Percentiles rank a stretch among this genome's conserved stretches.
Conservation (phyloP, 257 asterid species). For the Solanum neorickii region DNA sequence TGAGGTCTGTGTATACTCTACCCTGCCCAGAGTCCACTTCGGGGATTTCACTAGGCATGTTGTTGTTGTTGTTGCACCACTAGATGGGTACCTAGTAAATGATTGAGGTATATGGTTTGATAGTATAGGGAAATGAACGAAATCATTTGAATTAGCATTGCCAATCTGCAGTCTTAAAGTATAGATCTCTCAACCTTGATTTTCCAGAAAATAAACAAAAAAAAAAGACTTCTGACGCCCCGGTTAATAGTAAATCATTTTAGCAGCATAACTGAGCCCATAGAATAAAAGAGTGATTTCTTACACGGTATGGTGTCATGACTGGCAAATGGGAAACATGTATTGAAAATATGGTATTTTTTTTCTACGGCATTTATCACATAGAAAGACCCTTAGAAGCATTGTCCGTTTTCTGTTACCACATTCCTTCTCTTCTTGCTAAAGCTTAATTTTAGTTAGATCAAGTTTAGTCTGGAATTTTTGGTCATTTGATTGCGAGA, state of each 20-base stretch:
- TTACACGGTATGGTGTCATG: background rate
- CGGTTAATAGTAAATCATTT: too few relatives aligned
- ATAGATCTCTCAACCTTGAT: background rate
- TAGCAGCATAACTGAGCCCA: background rate
- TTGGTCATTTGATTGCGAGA: background rate
- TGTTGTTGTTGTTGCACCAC: too few relatives aligned
- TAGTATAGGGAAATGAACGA: background rate
- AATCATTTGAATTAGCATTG: background rate
- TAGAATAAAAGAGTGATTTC: background rate
- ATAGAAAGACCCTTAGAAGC: background rate
- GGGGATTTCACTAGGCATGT: too few relatives aligned
- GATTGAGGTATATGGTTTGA: background rate
- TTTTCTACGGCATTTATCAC: background rate
- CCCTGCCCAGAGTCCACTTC: too few relatives aligned
- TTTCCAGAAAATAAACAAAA: background rate
- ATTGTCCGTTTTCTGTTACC: background rate
- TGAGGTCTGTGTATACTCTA: too few relatives aligned
- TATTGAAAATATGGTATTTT: background rate
- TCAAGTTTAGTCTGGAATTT: background rate
- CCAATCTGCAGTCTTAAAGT: background rate
- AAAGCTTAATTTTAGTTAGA: background rate
- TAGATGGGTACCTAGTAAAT: background rate
- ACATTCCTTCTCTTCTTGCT: background rate
- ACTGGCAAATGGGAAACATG: background rate
- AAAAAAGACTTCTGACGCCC: background rate